Conservation (phyloP, 202 grass and related monocot genomes). For the Hordeum pubiflorum region DNA sequence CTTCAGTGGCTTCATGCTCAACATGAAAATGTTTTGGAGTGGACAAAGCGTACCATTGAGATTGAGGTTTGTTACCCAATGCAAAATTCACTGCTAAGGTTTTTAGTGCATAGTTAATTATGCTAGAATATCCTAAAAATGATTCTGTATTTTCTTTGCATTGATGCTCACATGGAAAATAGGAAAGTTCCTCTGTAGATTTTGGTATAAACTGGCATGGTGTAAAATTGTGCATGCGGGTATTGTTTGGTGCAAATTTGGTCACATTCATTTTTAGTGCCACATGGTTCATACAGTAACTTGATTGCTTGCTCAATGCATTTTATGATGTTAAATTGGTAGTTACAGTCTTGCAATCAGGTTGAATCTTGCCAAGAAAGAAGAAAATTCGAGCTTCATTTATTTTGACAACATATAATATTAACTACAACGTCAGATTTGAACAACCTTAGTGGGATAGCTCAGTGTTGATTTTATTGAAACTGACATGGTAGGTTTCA, state of each 20-base stretch:
- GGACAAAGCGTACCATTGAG: conserved; percentile 74
- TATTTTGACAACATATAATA: neutral
- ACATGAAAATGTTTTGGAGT: conserved; percentile 81
- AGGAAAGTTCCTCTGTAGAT: neutral
- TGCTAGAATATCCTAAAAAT: conserved; percentile 3
- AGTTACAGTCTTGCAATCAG: conserved; percentile 7
- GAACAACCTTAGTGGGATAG: neutral
- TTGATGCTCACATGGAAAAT: conserved; percentile 5
- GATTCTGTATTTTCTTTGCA: neutral
- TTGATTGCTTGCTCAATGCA: neutral
- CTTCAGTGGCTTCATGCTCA: conserved; percentile 87
- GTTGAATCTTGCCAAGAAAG: neutral
- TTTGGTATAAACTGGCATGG: neutral
- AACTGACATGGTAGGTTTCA: neutral
- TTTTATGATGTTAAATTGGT: conserved; percentile 7
- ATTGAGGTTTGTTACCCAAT: conserved; percentile 63
- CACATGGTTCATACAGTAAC: neutral
- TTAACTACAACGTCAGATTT: neutral
- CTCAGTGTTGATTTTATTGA: neutral
- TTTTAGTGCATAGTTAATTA: conserved; percentile 18
- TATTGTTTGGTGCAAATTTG: neutral
- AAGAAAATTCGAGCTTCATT: neutral
- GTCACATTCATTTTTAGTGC: neutral
- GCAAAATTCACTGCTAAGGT: conserved; percentile 12
- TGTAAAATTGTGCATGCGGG: neutral